Evolutionary conservation across 2,329 filamentous ascomycete species (phyloP).

Genomic region (Colletotrichum tanaceti): DNA sequence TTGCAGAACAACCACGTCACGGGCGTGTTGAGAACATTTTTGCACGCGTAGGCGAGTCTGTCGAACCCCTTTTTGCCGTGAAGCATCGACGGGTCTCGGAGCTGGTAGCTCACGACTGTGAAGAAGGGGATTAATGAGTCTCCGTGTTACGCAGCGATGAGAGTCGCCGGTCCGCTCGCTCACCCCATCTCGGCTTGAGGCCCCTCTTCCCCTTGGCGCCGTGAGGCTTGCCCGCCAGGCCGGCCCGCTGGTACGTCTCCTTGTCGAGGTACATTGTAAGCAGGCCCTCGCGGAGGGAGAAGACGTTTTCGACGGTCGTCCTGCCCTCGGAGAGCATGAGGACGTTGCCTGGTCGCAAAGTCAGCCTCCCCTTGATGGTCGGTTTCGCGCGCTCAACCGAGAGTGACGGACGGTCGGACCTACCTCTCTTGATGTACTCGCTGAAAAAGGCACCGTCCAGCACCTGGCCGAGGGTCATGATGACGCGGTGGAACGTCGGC

Average conservation of each 20-base stretch:
- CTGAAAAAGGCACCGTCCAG: conserved; percentile 82
- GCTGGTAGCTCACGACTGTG: conserved; percentile 79
- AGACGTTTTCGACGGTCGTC: conserved; percentile 76
- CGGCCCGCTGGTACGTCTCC: conserved; percentile 83
- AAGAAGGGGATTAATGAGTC: conserved; percentile 45
- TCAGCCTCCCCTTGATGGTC: too few species aligned
- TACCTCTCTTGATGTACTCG: conserved; percentile 86
- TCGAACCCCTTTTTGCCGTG: conserved; percentile 87
- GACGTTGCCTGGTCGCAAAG: conserved; percentile 71
- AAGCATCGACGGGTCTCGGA: conserved; percentile 80
- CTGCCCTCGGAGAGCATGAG: conserved; percentile 86
- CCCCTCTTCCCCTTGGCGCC: conserved; percentile 68
- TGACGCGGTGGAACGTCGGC: conserved; percentile 73
- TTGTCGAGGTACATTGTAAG: conserved; percentile 83
- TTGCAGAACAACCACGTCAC: conserved; percentile 84
- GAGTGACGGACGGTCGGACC: too few species aligned
- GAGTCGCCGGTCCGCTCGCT: conserved; percentile 44
- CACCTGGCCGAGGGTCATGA: conserved; percentile 78
- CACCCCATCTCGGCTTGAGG: conserved; percentile 80
- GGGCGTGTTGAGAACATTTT: conserved; percentile 76
- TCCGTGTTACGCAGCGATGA: not conserved
- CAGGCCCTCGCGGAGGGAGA: conserved; percentile 75
- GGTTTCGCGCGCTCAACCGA: not conserved
- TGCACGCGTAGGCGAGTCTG: conserved; percentile 80
- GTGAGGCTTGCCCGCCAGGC: conserved; percentile 78